Base-by-base conservation (phyloP, 2,329 filamentous ascomycete species). In the Paecilomyces variotii region DNA sequence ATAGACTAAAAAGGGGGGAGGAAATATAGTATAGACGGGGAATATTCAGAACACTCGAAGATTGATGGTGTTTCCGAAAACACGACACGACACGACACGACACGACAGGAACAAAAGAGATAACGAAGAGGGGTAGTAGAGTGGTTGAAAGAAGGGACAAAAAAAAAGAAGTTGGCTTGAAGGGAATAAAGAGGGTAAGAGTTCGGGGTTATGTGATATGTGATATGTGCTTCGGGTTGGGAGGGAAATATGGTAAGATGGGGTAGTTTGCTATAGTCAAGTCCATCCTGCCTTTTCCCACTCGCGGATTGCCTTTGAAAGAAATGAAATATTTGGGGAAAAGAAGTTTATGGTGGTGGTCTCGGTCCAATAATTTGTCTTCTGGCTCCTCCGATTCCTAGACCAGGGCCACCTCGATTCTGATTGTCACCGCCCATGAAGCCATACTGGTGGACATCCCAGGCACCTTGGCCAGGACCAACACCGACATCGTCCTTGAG, bases 401-500 rank as follows among this genome's bases (percentile, higher is more conserved):
- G 72, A 2, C 79, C 76, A 45, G 72, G 69, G 3, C 80, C 82
- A 25, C 76, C 76, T 59, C 77, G 78, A 64, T 85, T 86, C 74
- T 85, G 83, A 61, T 75, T 84, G 65, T 87, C 84, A 2, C 84
- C 84, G 4, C 84, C 84, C 65, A 83, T 76, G 64, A 79, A 87
- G 0, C 84, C 84, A 70, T 87, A 87, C 70, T 87, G 84, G 67
- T 86, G 82, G 7, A 86, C 82, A 67, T 86, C 82, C 84, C 84
- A 87, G 28, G 72, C 72, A 75, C 71, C 68, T 60, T 78, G 71
- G 12, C 78, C 76, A 1, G 78, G 81, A 0, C 79, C 81, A 12
- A 76, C 74, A 2, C 79, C 78, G 3, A 77, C 72, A 0, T 78
- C 78, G 6, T 75, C 74, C 11, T 64, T 63, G 2, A 61, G 34